Conservation (phyloP, 768 basidiomycete genomes). For the Auricularia sp. region DNA sequence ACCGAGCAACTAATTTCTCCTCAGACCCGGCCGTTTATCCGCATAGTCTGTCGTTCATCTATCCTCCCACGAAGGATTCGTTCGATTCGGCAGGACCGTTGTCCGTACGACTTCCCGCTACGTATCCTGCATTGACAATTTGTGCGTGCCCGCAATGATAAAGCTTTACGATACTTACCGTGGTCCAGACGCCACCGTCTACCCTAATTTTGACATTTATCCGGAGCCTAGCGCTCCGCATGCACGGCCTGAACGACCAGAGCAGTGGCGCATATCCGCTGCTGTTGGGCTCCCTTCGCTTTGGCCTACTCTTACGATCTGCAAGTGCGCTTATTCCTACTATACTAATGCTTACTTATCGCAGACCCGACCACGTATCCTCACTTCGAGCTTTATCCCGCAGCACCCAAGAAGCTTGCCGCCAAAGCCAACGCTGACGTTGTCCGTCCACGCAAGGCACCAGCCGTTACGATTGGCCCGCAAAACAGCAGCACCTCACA, state of each 20-base stretch:
- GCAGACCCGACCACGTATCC: constrained; percentile 5
- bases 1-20: background rate
- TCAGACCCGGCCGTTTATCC: constrained; percentile 34
- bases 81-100: background rate
- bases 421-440: background rate
- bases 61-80: constrained; percentile 17
- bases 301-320: constrained; percentile 2
- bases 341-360: background rate
- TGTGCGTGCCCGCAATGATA: constrained; percentile 15
- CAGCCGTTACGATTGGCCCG: no score
- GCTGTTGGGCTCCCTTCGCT: background rate
- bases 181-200: constrained; percentile 5
- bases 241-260: background rate
- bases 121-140: constrained; percentile 19
- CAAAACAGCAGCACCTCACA: no score
- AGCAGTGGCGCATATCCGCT: background rate
- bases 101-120: background rate
- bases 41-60: constrained; percentile 26
- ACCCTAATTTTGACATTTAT: constrained; percentile 22
- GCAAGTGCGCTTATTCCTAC: background rate
- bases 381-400: constrained; percentile 8
- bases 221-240: constrained; percentile 17
- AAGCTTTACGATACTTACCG: background rate
- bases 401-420: background rate
- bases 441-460: no score